Percentiles rank a stretch among this genome's conserved stretches.
These are phyloP conservation scores for Wallemia hederae DNA, from an alignment of 1,284 basidiomycete species.

Conservation along the genomic window DNA sequence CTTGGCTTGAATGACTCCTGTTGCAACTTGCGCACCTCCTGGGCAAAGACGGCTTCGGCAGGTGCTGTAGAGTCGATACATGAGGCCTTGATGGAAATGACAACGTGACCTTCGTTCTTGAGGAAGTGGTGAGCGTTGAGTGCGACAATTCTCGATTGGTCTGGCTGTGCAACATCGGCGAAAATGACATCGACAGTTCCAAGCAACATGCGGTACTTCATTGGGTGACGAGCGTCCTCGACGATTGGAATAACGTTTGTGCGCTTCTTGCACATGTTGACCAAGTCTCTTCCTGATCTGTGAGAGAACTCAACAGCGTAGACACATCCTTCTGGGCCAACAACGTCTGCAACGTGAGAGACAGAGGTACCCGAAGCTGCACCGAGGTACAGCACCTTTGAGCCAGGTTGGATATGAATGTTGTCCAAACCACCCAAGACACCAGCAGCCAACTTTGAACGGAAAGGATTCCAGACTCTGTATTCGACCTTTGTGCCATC, in stretches of 20 bases:
- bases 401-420: conserved; percentile 76
- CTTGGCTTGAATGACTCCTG: conserved; percentile 61
- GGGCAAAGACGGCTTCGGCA: conserved; percentile 66
- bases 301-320: conserved; percentile 97
- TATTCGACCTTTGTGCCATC: conserved; percentile 73
- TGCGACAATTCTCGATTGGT: conserved; percentile 84
- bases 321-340: conserved; percentile 85
- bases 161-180: conserved; percentile 91
- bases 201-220: conserved; percentile 82
- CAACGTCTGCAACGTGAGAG: conserved; percentile 92
- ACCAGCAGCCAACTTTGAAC: conserved; percentile 86
- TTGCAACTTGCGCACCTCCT: conserved; percentile 62
- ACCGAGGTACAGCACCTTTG: conserved; percentile 91
- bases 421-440: conserved; percentile 83
- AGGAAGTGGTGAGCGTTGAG: conserved; percentile 89
- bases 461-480: conserved; percentile 98
- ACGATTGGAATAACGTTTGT: conserved; percentile 64
- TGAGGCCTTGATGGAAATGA: conserved; percentile 98
- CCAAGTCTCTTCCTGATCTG: conserved; percentile 84
- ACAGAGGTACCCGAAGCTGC: conserved; percentile 84
- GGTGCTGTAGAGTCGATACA: conserved; percentile 90
- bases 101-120: conserved; percentile 67
- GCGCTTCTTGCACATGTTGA: conserved; percentile 98
- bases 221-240: conserved; percentile 38
- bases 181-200: conserved; percentile 87